Evolutionary conservation across 2,329 filamentous ascomycete genomes (phyloP).

Genomic region (Magnaporthiopsis incrustans): DNA sequence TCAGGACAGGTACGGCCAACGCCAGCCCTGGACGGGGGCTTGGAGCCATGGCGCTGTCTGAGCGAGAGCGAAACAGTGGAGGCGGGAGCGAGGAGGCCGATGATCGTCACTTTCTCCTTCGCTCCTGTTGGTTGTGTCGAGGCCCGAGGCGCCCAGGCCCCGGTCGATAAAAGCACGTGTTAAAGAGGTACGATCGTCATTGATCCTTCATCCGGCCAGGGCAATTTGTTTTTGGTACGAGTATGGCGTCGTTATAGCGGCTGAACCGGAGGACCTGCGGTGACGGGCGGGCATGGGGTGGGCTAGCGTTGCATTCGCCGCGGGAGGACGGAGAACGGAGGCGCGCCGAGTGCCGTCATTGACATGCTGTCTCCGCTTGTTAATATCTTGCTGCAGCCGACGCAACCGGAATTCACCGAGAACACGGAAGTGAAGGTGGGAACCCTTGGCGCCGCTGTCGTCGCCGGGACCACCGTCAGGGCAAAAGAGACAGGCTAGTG

Average conservation of each 20-base stretch:
- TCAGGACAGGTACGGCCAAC: background rate
- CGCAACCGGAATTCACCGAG: background rate
- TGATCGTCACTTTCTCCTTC: background rate
- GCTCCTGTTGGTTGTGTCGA: background rate
- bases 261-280: background rate
- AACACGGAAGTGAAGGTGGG: too few species aligned
- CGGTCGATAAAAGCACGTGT: background rate
- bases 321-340: background rate
- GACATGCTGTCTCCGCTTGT: background rate
- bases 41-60: background rate
- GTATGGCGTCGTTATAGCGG: background rate
- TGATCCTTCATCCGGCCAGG: background rate
- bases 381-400: background rate
- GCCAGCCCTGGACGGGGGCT: too few species aligned
- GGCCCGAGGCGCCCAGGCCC: background rate
- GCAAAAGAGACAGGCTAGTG: background rate
- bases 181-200: background rate
- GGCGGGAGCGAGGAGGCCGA: background rate
- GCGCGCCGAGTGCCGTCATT: background rate
- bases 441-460: too few species aligned
- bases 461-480: too few species aligned
- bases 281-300: background rate
- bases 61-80: background rate
- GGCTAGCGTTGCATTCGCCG: background rate
- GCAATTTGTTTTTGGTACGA: background rate